phyloP scores from a whole-genome alignment of 73 alveolate species.

The Tetrahymena borealis region DNA sequence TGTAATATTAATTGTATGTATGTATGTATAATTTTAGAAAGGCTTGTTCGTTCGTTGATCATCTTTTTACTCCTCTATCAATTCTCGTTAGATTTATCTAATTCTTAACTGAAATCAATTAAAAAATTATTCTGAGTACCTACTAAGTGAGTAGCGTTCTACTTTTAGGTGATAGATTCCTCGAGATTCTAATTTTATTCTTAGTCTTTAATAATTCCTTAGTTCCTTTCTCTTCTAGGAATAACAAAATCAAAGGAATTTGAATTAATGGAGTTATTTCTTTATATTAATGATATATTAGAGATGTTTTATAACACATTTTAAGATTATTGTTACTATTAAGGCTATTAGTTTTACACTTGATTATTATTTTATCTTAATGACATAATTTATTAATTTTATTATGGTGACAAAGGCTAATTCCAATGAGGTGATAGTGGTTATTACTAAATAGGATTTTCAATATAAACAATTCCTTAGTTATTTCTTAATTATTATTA shows the following conservation, averaged over 20 bases:
- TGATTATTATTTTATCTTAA: no score
- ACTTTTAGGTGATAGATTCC: neutral
- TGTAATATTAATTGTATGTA: neutral
- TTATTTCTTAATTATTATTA: no score
- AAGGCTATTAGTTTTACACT: neutral
- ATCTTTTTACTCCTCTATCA: neutral
- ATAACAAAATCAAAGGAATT: neutral
- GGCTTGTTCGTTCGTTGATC: neutral
- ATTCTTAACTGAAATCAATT: neutral
- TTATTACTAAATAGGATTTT: no score
- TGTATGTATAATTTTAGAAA: neutral
- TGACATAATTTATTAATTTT: no score
- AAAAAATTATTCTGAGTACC: neutral
- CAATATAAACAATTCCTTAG: no score
- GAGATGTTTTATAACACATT: neutral
- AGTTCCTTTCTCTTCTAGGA: neutral
- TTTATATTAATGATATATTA: neutral
- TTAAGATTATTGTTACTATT: neutral
- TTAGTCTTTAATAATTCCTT: neutral
- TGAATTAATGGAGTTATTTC: neutral
- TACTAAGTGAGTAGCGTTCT: neutral
- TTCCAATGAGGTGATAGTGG: no score
- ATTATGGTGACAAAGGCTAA: no score
- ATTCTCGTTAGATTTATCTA: neutral
- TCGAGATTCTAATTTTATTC: neutral